Base-by-base conservation (phyloP, 2,329 filamentous ascomycete genomes). In the Coleophoma crateriformis region DNA sequence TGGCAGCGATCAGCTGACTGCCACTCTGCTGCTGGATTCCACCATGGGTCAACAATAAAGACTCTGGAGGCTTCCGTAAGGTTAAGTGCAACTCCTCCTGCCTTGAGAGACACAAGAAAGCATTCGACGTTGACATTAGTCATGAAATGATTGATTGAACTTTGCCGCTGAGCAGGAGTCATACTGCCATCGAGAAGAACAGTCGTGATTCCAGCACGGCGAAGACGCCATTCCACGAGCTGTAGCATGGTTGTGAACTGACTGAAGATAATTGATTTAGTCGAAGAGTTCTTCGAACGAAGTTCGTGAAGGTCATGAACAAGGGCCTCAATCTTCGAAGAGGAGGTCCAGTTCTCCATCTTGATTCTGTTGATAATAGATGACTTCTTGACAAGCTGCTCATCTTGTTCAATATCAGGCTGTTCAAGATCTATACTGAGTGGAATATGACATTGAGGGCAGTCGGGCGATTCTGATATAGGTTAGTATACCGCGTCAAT, bases 1-100 rank as follows among this genome's bases (percentile, higher is more conserved):
- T 97, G 94, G 64, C 87, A 90, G 56, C 88, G 81, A 67, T 99
- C 94, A 3, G 94, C 94, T 54, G 88, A 94, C 70, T 99, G 94
- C 94, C 94, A 99, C 71, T 99, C 94, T 0, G 92, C 92, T n/a
- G 91, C 91, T n/a, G 94, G 94, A 60, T 97, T 97, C 94, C 94
- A 99, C 94, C 94, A 97, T 76, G 94, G 94, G 62, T 99, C 94
- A 51, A 97, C 84, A 53, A 97, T 96, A 68, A 96, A 97, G 10
- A 99, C 94, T 45, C 89, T 79, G 2, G 89, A 95, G 1, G 94
- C 94, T 68, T 99, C 94, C 0, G 92, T 97, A 52, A 99, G 71
- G 63, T 99, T 99, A 55, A 99, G 74, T 1, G 94, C 94, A 0
- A 99, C 94, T 64, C 94, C 94, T 38, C 94, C 94, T 7, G 94